These are phyloP conservation scores for Beauveria sp. DNA, from an alignment of 2,329 filamentous ascomycete species.

Conservation along the genomic window DNA sequence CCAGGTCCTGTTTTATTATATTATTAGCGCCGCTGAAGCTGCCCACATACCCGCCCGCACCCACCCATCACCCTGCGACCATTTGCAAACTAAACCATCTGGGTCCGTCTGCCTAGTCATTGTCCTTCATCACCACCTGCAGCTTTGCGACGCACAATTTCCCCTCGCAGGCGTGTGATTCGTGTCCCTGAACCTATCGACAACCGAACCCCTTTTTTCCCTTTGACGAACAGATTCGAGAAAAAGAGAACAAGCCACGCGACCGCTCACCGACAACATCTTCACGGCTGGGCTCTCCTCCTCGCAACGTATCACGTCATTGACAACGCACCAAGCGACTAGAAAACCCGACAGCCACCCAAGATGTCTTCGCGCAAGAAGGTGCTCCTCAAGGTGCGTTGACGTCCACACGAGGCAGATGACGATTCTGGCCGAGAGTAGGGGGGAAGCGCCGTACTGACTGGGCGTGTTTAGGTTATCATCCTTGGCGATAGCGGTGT, in stretches of 20 bases:
- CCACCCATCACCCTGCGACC: conserved; percentile 4
- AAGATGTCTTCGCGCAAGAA: conserved; percentile 77
- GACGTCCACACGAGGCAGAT: conserved; percentile 7
- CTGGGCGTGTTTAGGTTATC: conserved; percentile 62
- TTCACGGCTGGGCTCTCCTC: background rate
- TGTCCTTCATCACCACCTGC: background rate
- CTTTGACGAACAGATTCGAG: background rate
- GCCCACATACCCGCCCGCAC: background rate
- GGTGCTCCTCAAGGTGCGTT: conserved; percentile 74
- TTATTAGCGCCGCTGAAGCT: conserved; percentile 3
- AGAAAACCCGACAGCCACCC: conserved; percentile 22
- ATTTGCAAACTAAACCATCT: background rate
- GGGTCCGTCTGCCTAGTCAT: background rate
- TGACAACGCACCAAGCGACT: conserved; percentile 7
- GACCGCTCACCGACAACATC: background rate
- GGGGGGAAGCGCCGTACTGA: conserved; percentile 12
- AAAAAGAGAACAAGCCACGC: background rate
- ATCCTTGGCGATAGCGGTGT: conserved; percentile 98
- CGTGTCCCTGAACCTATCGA: background rate
- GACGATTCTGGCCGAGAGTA: background rate
- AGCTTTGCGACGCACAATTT: background rate
- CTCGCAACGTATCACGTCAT: conserved; percentile 11
- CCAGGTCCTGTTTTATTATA: background rate
- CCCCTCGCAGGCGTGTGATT: background rate
- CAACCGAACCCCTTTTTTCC: background rate